Evolutionary conservation across 164 flowering plant genomes (phyloP).

Genomic region (Cinnamomum chago): DNA sequence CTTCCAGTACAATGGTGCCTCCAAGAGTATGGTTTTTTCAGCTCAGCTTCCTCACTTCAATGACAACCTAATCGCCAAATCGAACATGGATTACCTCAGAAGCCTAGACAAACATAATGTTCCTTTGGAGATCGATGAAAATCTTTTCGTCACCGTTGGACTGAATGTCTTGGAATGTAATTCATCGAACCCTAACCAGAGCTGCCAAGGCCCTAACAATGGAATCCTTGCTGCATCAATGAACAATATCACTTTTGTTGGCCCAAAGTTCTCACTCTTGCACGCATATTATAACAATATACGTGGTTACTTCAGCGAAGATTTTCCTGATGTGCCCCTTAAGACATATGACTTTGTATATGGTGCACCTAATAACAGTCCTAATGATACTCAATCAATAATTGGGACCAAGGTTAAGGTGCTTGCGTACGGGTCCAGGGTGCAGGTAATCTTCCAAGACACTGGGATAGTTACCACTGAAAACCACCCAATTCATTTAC

Average conservation of each 20-base stretch:
- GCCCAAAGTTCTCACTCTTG: conserved; percentile 44
- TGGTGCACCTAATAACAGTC: conserved; percentile 56
- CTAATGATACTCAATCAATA: conserved; percentile 41
- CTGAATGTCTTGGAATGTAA: conserved; percentile 44
- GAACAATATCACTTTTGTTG: conserved; percentile 54
- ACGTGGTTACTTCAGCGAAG: conserved; percentile 43
- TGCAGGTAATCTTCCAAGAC: conserved; percentile 60
- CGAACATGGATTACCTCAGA: conserved; percentile 51
- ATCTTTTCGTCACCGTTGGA: conserved; percentile 57
- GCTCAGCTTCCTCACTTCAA: conserved; percentile 46
- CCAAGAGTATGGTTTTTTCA: conserved; percentile 14
- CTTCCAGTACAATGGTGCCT: conserved; percentile 45
- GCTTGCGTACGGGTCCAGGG: conserved; percentile 50
- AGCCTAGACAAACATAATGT: conserved; percentile 37
- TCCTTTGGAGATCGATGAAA: conserved; percentile 42
- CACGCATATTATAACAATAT: conserved; percentile 47
- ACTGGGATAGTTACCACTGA: conserved; percentile 57
- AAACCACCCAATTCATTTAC: conserved; percentile 76
- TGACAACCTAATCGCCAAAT: conserved; percentile 42
- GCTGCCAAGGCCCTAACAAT: conserved; percentile 41
- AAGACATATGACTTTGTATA: conserved; percentile 54
- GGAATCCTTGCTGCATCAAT: conserved; percentile 56
- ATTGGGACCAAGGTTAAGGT: conserved; percentile 52
- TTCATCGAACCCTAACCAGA: conserved; percentile 37
- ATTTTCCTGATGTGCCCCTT: conserved; percentile 53